Base-by-base conservation (phyloP, 2,329 filamentous ascomycete genomes). In the Diaporthe batatas region DNA sequence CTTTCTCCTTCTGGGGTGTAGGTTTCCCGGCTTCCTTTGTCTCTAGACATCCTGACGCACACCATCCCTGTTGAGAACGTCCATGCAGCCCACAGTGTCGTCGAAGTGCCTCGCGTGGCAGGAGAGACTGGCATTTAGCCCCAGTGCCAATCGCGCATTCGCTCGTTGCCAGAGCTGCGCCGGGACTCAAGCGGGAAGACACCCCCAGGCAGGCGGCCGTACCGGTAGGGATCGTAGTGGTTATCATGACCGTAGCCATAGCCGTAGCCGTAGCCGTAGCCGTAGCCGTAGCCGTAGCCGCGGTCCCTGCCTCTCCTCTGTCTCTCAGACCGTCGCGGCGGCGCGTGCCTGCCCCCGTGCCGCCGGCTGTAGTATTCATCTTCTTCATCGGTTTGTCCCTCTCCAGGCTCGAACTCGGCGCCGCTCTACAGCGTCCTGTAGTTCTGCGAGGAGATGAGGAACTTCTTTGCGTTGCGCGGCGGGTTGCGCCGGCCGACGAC, bases 381-480 rank as follows among this genome's bases (percentile, higher is more conserved):
- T 49, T 49, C 21, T 49, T 47, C 18, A 7, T 47, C 18, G 16
- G 11, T 42, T 11, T 18, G 39, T 42, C 39, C 39, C 14, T 42
- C 39, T 18, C 39, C 39, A 18, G 39, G 39, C 39, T 18, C 39
- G 39, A 44, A 18, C 64, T 44, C 25, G 18, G 5, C 21, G 36
- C 47, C 21, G 25, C 64, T 57, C 82, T 78, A 90, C 72, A 89
- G 78, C 36, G 87, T 83, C 71, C 92, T 87, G 78, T 93, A 94
- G 78, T 91, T 94, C 82, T 95, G 92, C 75, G 90, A 93, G 79
- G 91, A 87, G 76, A 94, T 89, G 72, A 94, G 82, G 87, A 91
- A 93, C 76, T 86, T 85, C 59, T 70, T 70, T 69, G 86, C 78
- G 1, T 86, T 86, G 73, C 87, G 86, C 2, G 86, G 81, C 47